These are phyloP conservation scores for Barnettozyma wickerhamii DNA, from an alignment of 805 yeast species.

Conservation along the genomic window DNA sequence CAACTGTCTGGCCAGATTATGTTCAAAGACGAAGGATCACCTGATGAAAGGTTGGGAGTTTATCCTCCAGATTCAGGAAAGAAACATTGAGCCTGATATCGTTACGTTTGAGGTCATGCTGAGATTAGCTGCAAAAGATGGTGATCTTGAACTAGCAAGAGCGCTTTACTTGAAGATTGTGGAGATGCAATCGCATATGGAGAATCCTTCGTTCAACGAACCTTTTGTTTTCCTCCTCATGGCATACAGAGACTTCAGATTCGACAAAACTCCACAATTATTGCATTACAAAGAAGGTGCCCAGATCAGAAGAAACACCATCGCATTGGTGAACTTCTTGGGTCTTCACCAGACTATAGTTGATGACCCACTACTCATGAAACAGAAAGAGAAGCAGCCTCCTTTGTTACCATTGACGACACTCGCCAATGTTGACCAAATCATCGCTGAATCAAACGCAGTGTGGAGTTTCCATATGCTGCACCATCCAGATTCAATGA, in stretches of 20 bases:
- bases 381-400: constrained; percentile 30
- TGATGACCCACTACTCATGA: constrained; percentile 14
- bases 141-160: constrained; percentile 69
- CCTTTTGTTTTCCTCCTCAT: constrained; percentile 35
- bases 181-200: constrained; percentile 26
- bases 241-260: constrained; percentile 42
- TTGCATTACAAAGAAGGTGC: constrained; percentile 42
- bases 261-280: constrained; percentile 31
- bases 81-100: constrained; percentile 35
- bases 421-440: constrained; percentile 35
- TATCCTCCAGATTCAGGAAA: constrained; percentile 56
- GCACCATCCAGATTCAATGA: constrained; percentile 39
- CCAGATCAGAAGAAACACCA: constrained; percentile 40
- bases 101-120: constrained; percentile 64
- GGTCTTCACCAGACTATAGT: constrained; percentile 21
- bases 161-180: constrained; percentile 53
- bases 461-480: constrained; percentile 55
- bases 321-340: constrained; percentile 37
- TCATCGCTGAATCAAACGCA: constrained; percentile 75
- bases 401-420: constrained; percentile 68
- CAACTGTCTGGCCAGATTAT: constrained; percentile 62
- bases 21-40: constrained; percentile 48
- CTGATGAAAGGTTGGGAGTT: constrained; percentile 70
- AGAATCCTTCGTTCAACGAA: constrained; percentile 7
- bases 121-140: constrained; percentile 72